Evolutionary conservation across 2,329 filamentous ascomycete species (phyloP), one percentile per base, ranked within the genome.

Genomic region (Pseudonectria foliicola): DNA sequence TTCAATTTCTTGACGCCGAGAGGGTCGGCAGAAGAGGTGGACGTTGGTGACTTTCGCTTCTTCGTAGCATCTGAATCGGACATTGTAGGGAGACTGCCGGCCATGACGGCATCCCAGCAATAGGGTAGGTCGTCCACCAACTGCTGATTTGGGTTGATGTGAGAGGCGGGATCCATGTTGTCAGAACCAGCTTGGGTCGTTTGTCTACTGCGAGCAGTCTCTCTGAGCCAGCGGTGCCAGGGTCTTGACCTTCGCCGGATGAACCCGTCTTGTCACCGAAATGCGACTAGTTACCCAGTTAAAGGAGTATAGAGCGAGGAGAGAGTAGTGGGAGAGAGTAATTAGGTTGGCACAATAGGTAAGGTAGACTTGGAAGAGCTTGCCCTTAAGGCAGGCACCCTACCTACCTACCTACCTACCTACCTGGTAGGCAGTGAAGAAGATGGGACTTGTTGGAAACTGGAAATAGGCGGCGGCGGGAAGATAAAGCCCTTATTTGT

Each of bases 1-100:
- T 38, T 50, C 30, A 43, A 35, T 35, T 46, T 53, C 33, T 52
- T 52, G 28, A 31, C 31, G 30, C 18, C 30, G 26, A 26, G 25
- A 27, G 40, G 28, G 33, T 47, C 47, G 29, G 27, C 34, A 13
- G 25, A 27, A 40, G 31, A 23, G 18, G 25, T 25, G 25, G 13
- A 36, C 25, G 27, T 36, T 27, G 30, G 29, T 30, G 44, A 37
- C 31, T 47, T 48, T 27, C 44, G 48, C 33, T 51, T 52, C 34
- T 48, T 49, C 34, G 30, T 42, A 4, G 34, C 32, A 16, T 34
- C 25, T 8, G 24, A 30, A 31, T 30, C 33, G 15, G 33, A 14
- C 25, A 34, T 35, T 11, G 35, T 33, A 24, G 34, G 38, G 25
- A 21, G 18, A 21, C 38, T 34, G 31, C 42, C 35, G 23, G 38